Conservation (phyloP, 164 flowering plant species). For the Vitis labrusca region DNA sequence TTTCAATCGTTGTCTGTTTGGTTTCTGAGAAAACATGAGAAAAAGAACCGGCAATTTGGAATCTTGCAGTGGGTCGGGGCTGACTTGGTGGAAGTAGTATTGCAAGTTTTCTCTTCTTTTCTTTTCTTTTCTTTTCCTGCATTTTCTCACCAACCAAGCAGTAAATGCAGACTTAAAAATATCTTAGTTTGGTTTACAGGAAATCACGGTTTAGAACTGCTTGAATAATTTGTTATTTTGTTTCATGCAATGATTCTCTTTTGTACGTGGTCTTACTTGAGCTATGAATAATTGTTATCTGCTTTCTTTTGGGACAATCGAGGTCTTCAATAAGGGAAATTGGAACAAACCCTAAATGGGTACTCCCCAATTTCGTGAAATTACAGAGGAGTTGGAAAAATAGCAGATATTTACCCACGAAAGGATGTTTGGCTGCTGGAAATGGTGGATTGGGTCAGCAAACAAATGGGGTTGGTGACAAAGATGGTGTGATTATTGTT, state of each 20-base stretch:
- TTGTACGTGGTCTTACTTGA: neutral
- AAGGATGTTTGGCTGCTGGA: conserved; percentile 27
- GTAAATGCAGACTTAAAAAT: no score
- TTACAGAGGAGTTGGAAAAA: conserved; percentile 21
- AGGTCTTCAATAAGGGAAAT: conserved; percentile 18
- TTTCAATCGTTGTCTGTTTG: neutral
- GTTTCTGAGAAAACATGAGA: neutral
- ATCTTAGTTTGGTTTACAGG: no score
- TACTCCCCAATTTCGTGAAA: conserved; percentile 24
- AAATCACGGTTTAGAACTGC: neutral
- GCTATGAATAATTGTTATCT: neutral
- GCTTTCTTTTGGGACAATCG: neutral
- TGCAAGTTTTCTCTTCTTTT: neutral
- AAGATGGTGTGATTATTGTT: conserved; percentile 81
- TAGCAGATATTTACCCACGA: conserved; percentile 20
- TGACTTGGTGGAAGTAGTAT: no score
- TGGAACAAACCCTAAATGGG: conserved; percentile 27
- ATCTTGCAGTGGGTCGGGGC: neutral
- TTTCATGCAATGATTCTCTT: neutral
- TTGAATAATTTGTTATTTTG: neutral
- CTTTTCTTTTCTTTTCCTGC: neutral
- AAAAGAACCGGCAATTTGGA: neutral
- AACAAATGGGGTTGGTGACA: conserved; percentile 37
- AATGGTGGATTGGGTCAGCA: conserved; percentile 33
- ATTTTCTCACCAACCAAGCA: no score